Percentiles rank a stretch among this genome's conserved stretches.
Evolutionary conservation across 176 grass and related monocot species (phyloP).

Genomic region (Zizania latifolia): DNA sequence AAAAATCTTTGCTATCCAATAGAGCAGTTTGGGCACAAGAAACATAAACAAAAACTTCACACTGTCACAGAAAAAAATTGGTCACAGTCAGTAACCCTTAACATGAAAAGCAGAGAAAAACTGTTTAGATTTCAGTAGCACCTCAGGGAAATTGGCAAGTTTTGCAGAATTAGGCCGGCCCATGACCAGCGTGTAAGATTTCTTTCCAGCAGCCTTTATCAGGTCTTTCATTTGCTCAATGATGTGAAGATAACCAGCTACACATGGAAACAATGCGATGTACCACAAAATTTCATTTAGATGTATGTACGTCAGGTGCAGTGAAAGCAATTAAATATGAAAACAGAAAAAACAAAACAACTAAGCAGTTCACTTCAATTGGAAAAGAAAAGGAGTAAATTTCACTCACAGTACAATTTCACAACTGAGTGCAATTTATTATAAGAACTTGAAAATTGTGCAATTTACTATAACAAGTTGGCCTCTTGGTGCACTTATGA

Average conservation of each 20-base stretch:
- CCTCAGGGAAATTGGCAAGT: constrained; percentile 98
- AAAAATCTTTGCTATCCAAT: constrained; percentile 94
- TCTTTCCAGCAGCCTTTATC: constrained; percentile 81
- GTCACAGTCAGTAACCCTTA: not conserved
- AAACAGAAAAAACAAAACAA: not conserved
- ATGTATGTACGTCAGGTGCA: not conserved
- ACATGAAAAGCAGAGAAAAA: not conserved
- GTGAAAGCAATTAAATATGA: not conserved
- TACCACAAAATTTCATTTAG: constrained; percentile 14
- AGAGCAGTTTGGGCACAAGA: constrained; percentile 96
- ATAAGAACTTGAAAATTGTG: not conserved
- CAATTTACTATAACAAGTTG: not conserved
- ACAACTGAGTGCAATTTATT: not conserved
- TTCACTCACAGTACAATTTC: not conserved
- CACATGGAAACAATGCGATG: constrained; percentile 18
- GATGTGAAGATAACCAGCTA: constrained; percentile 96
- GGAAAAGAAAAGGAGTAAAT: too few species aligned
- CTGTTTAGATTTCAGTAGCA: constrained; percentile 10
- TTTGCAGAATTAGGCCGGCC: constrained; percentile 82
- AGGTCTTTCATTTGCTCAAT: constrained; percentile 92
- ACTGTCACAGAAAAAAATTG: constrained; percentile 36
- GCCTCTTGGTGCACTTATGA: not conserved
- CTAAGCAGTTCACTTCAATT: not conserved
- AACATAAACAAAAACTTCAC: constrained; percentile 94
- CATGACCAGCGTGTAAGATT: constrained; percentile 92